Evolutionary conservation across 1,284 basidiomycete genomes (phyloP).

Genomic region (Apiotrichum laibachii): DNA sequence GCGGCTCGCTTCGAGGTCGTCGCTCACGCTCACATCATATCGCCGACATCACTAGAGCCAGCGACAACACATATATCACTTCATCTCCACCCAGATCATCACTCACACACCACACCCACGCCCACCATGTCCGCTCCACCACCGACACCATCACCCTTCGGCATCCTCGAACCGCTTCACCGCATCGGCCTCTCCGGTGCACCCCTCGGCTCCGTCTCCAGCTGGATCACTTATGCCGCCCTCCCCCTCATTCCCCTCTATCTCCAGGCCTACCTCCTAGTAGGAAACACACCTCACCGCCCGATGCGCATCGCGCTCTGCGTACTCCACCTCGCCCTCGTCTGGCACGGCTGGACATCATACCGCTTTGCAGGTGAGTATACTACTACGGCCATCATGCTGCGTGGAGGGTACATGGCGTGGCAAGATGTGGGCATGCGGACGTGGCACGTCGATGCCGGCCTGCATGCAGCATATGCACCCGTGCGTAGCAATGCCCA

Average conservation of each 20-base stretch:
- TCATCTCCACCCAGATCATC: no score
- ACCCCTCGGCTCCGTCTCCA: neutral
- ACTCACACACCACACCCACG: no score
- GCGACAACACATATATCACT: no score
- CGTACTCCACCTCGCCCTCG: constrained; percentile 22
- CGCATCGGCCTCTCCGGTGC: neutral
- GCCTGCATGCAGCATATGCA: no score
- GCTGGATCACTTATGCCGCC: constrained; percentile 1
- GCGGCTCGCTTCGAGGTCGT: no score
- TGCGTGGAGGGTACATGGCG: no score
- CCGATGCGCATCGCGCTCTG: constrained; percentile 24
- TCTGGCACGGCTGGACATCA: constrained; percentile 20
- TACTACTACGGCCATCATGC: neutral
- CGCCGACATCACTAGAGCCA: no score
- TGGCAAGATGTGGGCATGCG: no score
- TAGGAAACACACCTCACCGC: constrained; percentile 25
- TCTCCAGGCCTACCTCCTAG: constrained; percentile 31
- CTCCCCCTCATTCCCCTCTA: constrained; percentile 23
- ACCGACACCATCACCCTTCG: neutral
- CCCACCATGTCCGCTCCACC: no score
- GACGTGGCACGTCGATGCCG: no score
- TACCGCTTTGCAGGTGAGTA: constrained; percentile 38
- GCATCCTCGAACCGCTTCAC: constrained; percentile 8
- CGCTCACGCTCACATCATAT: no score
- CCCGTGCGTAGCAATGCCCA: no score